Conservation (phyloP, 768 basidiomycete genomes). For the Russula foetens region DNA sequence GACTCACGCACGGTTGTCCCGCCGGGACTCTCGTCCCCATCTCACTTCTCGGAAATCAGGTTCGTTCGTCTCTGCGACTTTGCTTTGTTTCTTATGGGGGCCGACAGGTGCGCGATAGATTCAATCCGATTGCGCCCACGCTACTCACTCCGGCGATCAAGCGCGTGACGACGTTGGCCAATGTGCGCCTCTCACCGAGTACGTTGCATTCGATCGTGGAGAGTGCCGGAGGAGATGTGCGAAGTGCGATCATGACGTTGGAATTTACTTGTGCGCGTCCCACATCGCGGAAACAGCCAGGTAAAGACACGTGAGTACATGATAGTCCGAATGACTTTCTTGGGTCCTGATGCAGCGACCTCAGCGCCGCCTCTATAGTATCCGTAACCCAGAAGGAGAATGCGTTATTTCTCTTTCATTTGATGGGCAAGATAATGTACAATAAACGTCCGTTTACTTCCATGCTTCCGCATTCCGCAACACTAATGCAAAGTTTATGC, state of each 20-base stretch:
- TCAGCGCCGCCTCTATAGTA: constrained; percentile 39
- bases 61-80: constrained; percentile 31
- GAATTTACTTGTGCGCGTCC: constrained; percentile 69
- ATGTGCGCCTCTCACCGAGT: constrained; percentile 47
- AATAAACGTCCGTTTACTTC: constrained; percentile 68
- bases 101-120: constrained; percentile 39
- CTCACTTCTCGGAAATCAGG: constrained; percentile 76
- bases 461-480: neutral
- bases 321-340: constrained; percentile 17
- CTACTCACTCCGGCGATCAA: constrained; percentile 75
- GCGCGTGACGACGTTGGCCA: constrained; percentile 33
- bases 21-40: constrained; percentile 50
- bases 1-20: constrained; percentile 69
- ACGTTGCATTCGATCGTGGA: constrained; percentile 69
- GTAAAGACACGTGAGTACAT: constrained; percentile 24
- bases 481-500: constrained; percentile 5
- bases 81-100: neutral
- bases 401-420: constrained; percentile 80
- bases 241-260: constrained; percentile 88
- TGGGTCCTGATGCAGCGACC: neutral
- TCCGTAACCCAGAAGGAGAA: constrained; percentile 78
- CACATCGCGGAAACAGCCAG: constrained; percentile 29
- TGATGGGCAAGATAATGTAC: constrained; percentile 89
- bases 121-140: constrained; percentile 88
- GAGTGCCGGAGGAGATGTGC: constrained; percentile 82